Conservation (phyloP, 2,329 filamentous ascomycete genomes). For the Microcera coccophila region DNA sequence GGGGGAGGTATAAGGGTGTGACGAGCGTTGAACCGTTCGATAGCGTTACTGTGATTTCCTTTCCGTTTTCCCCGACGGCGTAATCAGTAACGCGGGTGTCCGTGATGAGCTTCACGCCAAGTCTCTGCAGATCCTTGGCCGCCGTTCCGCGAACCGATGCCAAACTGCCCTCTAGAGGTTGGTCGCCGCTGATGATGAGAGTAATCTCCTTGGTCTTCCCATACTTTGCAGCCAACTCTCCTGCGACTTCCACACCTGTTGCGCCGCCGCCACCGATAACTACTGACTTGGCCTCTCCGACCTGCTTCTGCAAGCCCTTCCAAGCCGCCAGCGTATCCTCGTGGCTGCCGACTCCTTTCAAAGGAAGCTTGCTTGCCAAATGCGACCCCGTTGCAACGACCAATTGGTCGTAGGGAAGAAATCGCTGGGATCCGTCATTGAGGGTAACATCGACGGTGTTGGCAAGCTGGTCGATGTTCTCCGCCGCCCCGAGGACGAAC, state of each 20-base stretch:
- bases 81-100: constrained; percentile 31
- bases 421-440: constrained; percentile 28
- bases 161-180: constrained; percentile 15
- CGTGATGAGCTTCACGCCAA: constrained; percentile 29
- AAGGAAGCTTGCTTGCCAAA: constrained; percentile 38
- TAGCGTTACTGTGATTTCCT: constrained; percentile 24
- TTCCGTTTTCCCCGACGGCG: constrained; percentile 4
- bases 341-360: constrained; percentile 46
- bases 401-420: constrained; percentile 47
- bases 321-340: constrained; percentile 39
- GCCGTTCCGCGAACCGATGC: constrained; percentile 30
- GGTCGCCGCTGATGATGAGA: constrained; percentile 20
- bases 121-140: constrained; percentile 21
- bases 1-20: constrained; percentile 42
- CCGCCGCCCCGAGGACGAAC: constrained; percentile 46
- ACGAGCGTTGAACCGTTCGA: constrained; percentile 28
- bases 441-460: constrained; percentile 37
- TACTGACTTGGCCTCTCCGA: constrained; percentile 29
- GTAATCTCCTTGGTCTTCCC: constrained; percentile 27
- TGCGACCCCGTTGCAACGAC: constrained; percentile 53
- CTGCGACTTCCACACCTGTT: constrained; percentile 38
- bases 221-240: constrained; percentile 34
- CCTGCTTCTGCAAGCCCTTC: constrained; percentile 24
- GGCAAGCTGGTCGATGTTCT: constrained; percentile 30
- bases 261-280: constrained; percentile 37